Evolutionary conservation across 768 basidiomycete species (phyloP).

Genomic region (Tricholoma bakamatsutake): DNA sequence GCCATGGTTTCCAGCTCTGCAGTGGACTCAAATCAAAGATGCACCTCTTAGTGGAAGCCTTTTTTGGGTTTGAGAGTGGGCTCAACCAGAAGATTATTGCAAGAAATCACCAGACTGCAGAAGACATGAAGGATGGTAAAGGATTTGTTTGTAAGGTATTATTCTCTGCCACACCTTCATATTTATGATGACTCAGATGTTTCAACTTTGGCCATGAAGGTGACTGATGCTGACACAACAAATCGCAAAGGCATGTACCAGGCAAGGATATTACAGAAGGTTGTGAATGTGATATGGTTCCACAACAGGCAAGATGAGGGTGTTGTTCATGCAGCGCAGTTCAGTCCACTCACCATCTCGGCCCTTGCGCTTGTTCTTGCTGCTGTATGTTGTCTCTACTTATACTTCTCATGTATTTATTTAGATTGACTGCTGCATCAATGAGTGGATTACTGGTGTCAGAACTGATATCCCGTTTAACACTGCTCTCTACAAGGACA

Average conservation of each 20-base stretch:
- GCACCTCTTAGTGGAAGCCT: slow-evolving; percentile 9
- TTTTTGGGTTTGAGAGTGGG: slow-evolving; percentile 18
- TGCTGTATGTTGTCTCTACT: too few species aligned
- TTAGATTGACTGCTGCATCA: too few species aligned
- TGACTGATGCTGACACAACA: background rate
- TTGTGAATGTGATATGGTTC: slow-evolving; percentile 21
- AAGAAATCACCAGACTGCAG: slow-evolving; percentile 15
- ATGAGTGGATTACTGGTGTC: too few species aligned
- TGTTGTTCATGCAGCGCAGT: slow-evolving; percentile 14
- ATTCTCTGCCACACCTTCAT: background rate
- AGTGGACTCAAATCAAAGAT: slow-evolving; percentile 18
- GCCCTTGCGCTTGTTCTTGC: slow-evolving; percentile 13
- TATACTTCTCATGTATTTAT: too few species aligned
- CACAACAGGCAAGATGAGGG: slow-evolving; percentile 20
- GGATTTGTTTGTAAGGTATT: slow-evolving; percentile 16
- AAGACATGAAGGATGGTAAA: slow-evolving; percentile 13
- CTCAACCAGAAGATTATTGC: slow-evolving; percentile 9
- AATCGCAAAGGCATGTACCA: slow-evolving; percentile 18
- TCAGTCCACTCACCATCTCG: slow-evolving; percentile 15
- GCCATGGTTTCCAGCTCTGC: slow-evolving; percentile 15
- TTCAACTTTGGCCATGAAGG: background rate
- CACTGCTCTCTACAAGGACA: too few species aligned
- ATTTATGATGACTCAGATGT: background rate
- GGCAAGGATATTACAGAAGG: slow-evolving; percentile 17
- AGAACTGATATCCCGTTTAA: too few species aligned